Conservation (phyloP, 1,139 yeast species). For the Sugiyamaella paludigena region DNA sequence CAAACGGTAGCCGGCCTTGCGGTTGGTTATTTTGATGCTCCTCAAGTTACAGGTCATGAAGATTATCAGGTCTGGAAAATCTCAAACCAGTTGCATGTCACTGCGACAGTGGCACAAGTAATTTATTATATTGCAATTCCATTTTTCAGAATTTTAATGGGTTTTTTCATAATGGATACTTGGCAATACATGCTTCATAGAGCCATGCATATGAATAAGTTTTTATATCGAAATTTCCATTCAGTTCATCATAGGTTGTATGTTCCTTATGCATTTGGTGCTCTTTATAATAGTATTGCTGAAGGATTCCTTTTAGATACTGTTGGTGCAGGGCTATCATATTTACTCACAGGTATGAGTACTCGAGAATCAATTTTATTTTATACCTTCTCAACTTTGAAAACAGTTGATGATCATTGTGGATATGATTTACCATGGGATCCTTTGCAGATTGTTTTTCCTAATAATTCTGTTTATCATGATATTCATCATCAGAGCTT, state of each 20-base stretch:
- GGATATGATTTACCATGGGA: constrained; percentile 92
- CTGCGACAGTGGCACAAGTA: constrained; percentile 18
- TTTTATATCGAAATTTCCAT: constrained; percentile 75
- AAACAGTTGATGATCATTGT: constrained; percentile 97
- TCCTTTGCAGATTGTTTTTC: constrained; percentile 83
- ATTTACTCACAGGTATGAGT: constrained; percentile 57
- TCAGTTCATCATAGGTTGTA: constrained; percentile 91
- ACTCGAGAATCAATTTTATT: constrained; percentile 74
- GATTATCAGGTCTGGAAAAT: constrained; percentile 63
- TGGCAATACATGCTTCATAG: constrained; percentile 93
- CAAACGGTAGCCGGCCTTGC: constrained; percentile 70
- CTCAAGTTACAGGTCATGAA: constrained; percentile 73
- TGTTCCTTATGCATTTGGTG: constrained; percentile 97
- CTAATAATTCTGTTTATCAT: constrained; percentile 92
- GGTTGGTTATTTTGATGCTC: constrained; percentile 57
- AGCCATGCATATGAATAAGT: constrained; percentile 78
- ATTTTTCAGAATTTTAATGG: constrained; percentile 51
- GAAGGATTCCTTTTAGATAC: constrained; percentile 94
- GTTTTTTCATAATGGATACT: constrained; percentile 76
- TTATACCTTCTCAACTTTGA: constrained; percentile 85
- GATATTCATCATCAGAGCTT: constrained; percentile 96
- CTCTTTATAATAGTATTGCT: constrained; percentile 86
- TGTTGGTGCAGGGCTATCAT: constrained; percentile 84
- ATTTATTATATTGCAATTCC: constrained; percentile 44
- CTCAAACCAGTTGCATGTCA: constrained; percentile 40